Base-by-base conservation (phyloP, 2,329 filamentous ascomycete species). In the Trichoderma sp. region DNA sequence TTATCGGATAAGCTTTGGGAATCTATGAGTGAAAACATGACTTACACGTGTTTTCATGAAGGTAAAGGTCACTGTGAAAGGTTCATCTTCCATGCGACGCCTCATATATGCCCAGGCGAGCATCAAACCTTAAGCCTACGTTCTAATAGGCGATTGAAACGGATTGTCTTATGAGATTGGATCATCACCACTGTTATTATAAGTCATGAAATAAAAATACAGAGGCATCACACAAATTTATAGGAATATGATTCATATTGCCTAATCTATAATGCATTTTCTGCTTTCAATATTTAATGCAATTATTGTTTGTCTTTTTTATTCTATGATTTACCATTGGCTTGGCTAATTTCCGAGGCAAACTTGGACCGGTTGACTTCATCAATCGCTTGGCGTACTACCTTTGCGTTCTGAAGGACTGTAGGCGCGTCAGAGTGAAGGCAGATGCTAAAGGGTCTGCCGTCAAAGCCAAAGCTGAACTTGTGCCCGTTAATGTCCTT, bases 11-110 rank as follows among this genome's bases (percentile, higher is more conserved):
- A 56, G 11, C 0, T 14, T 6, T 24, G 50, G 4, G 50, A 24
- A 24, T 24, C 50, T 3, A 21, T 24, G 50, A 14, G 11, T 24
- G 21, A 24, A 6, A 0, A 4, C 45, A 53, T 53, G 45, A 12
- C 45, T 21, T n/a, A 53, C 5, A 53, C 9, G 18, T 53, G 45
- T 2, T 53, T 21, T 21, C 1, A 21, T 21, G 9, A 53, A 21
- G n/a, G 45, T 6, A 3, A 21, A 21, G 0, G 3, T 21, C 0
- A n/a, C 12, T 53, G n/a, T 0, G 1, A 21, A 53, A 1, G 11
- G 11, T 11, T 56, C 50, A 6, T 5, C 14, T 56, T 53, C 2
- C 2, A 7, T 14, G n/a, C 21, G 11, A 24, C n/a, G 5, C 50
- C 50, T 7, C 1, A 21, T 12, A 53, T 53, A 12, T 53, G 9